phyloP scores from a whole-genome alignment of 2,329 filamentous ascomycete genomes.

The Didymosphaeria variabile region DNA sequence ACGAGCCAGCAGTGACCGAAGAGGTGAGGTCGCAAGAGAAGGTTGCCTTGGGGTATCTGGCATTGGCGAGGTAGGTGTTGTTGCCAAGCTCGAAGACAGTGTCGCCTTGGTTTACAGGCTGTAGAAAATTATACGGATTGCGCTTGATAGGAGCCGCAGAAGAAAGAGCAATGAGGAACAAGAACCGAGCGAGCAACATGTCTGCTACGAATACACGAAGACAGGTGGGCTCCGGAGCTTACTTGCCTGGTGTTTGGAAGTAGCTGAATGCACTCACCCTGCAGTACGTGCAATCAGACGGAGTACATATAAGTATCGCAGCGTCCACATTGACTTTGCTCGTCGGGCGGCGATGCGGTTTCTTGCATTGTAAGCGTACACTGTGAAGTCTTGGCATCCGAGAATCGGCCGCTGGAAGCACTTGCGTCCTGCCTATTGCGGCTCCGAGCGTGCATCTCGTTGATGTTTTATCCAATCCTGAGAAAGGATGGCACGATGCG shows the following conservation, averaged over 20 bases:
- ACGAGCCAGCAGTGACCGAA: background rate
- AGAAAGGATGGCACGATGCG: background rate
- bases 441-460: background rate
- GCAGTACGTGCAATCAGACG: background rate
- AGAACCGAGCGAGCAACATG: background rate
- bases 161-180: background rate
- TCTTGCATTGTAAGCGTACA: background rate
- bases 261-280: background rate
- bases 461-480: background rate
- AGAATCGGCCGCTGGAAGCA: background rate
- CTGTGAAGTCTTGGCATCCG: background rate
- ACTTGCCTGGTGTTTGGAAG: background rate
- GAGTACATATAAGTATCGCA: background rate
- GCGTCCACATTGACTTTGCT: background rate
- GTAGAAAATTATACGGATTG: conserved; percentile 31
- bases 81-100: conserved; percentile 50
- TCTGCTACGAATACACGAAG: background rate
- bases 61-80: conserved; percentile 49
- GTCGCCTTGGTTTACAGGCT: conserved; percentile 38
- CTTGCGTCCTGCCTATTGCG: background rate
- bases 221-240: background rate
- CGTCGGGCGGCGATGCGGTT: background rate
- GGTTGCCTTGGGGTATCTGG: conserved; percentile 40
- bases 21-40: conserved; percentile 14
- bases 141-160: conserved; percentile 27